A percentile compares a stretch with the other conserved stretches of the same genome.
These are phyloP conservation scores for Lojkania enalia DNA, from an alignment of 2,329 filamentous ascomycete species.

Conservation along the genomic window DNA sequence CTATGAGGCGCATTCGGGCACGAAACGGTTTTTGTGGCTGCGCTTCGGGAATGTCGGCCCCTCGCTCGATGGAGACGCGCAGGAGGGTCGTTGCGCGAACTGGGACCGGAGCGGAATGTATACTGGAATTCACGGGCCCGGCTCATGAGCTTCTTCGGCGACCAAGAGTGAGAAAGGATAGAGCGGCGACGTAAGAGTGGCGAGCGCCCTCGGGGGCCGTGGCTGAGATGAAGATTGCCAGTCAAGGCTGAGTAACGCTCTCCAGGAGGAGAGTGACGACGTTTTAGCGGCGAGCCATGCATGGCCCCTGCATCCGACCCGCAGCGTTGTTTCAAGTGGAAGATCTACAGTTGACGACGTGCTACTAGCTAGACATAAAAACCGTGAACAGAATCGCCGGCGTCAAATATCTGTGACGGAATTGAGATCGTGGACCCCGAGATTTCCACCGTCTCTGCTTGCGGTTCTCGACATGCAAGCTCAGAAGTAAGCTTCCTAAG, in stretches of 20 bases:
- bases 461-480: neutral
- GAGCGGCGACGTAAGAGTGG: constrained; percentile 1
- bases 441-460: neutral
- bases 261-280: constrained; percentile 9
- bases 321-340: constrained; percentile 7
- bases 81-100: no score
- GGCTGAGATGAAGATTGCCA: constrained; percentile 10
- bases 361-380: no score
- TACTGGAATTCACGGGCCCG: no score
- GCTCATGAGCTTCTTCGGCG: no score
- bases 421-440: no score
- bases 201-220: neutral
- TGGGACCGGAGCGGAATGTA: no score
- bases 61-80: no score
- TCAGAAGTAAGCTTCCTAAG: constrained; percentile 1
- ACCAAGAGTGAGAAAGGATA: neutral
- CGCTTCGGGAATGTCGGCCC: no score
- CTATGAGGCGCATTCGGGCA: no score
- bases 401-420: no score
- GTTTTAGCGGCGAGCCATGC: constrained; percentile 1
- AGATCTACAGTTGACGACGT: neutral
- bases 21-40: no score
- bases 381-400: no score
- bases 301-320: constrained; percentile 3
- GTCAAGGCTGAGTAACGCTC: constrained; percentile 4